Conservation (phyloP, 345 rosid genomes). For the Psidium guajava region DNA sequence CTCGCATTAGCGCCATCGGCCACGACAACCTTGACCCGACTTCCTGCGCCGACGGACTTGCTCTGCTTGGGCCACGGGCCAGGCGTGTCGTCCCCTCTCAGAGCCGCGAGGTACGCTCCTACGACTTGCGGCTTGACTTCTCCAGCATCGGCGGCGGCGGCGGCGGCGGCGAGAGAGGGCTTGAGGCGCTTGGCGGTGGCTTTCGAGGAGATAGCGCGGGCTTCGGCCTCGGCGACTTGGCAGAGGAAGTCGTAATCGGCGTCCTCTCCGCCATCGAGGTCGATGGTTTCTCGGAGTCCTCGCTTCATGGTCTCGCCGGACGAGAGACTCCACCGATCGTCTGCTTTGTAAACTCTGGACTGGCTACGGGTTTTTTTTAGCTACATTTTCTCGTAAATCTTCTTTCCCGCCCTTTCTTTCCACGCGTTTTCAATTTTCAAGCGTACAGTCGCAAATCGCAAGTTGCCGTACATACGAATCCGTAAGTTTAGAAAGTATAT, state of each 20-base stretch:
- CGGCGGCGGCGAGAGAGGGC: background rate
- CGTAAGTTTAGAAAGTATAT: background rate
- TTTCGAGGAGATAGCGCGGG: constrained; percentile 6
- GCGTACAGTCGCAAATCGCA: background rate
- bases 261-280: constrained; percentile 10
- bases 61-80: constrained; percentile 9
- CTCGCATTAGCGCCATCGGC: constrained; percentile 2
- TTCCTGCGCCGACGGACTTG: background rate
- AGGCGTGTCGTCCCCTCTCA: constrained; percentile 33
- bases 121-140: background rate
- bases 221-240: constrained; percentile 22
- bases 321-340: background rate
- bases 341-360: background rate
- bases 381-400: background rate
- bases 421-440: background rate
- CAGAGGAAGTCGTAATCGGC: constrained; percentile 17
- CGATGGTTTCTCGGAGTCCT: background rate
- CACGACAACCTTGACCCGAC: constrained; percentile 4
- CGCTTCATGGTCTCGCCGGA: background rate
- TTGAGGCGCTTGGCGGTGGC: constrained; percentile 10
- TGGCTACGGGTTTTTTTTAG: background rate
- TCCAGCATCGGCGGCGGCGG: background rate
- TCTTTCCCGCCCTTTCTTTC: background rate
- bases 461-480: background rate
- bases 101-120: constrained; percentile 43